Base-by-base conservation (phyloP, 148 eudicot species). In the Pouteria glomerata region DNA sequence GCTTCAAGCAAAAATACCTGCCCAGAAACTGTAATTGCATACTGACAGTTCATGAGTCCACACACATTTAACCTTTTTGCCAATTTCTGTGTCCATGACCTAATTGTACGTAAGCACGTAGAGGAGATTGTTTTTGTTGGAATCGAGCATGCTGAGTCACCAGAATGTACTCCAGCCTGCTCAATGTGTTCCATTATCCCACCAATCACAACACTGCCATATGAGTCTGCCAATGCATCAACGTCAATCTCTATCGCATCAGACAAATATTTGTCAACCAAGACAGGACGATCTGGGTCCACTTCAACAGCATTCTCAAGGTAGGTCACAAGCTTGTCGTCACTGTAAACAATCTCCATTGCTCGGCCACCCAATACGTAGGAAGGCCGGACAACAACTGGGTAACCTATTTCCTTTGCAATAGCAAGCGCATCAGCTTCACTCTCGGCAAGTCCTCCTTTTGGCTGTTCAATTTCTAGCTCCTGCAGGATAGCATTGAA, bases 161-260 rank as follows among this genome's bases (percentile, higher is more conserved):
- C 99, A 2, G 99, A 96, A 76, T 96, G 99, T 16, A 92, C 91
- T 19, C 99, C 96, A 6, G 97, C 99, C 73, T 96, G 96, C 79
- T 96, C 97, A 57, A 96, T 92, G 76, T 92, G 99, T 82, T 90
- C 99, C 97, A 96, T 96, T 44, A 92, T 96, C 50, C 99, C 99
- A 73, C 99, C 99, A 69, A 96, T 96, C 64, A 96, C 97, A 55
- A 96, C 97, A 77, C 90, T 92, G 10, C 96, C 96, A 35, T 90
- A 76, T 1, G 76, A 80, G 70, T 96, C 99, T 0, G 99, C 88
- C 72, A 96, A 85, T 26, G 96, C 85, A 73, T 92, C 99, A 26
- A 96, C 69, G 77, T 96, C 99, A 1, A 96, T 92, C 74, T 96
- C 99, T 16, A 92, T 72, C 12, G 99, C 99, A 76, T 92, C 99